Evolutionary conservation across 495 filamentous ascomycete species (phyloP).

Genomic region (Oidiodendron maius): DNA sequence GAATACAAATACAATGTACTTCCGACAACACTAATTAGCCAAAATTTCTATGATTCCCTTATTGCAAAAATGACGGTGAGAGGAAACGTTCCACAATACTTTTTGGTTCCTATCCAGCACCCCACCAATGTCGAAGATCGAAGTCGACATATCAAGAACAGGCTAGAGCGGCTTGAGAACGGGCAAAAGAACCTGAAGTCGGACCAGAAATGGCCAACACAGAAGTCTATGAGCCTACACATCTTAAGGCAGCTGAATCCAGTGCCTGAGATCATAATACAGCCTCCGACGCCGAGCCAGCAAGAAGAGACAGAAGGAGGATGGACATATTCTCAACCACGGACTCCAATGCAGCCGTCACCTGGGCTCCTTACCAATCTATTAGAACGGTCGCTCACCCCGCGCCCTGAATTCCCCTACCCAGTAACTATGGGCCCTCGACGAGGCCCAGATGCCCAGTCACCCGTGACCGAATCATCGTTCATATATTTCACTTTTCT

Average conservation of each 20-base stretch:
- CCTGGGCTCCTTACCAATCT: neutral
- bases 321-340: neutral
- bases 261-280: neutral
- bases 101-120: neutral
- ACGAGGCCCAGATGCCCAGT: neutral
- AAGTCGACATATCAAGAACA: neutral
- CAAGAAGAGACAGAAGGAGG: neutral
- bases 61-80: neutral
- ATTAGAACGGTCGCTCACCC: neutral
- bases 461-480: neutral
- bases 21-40: neutral
- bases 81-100: neutral
- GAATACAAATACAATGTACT: neutral
- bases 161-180: neutral
- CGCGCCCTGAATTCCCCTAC: neutral
- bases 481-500: neutral
- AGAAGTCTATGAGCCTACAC: neutral
- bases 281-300: neutral
- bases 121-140: neutral
- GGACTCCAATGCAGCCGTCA: neutral
- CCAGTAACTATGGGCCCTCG: neutral
- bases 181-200: neutral
- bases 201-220: neutral
- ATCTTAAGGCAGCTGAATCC: neutral
- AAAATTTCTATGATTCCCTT: neutral